phyloP scores from a whole-genome alignment of 2,329 filamentous ascomycete species.

The Dothistroma septosporum region DNA sequence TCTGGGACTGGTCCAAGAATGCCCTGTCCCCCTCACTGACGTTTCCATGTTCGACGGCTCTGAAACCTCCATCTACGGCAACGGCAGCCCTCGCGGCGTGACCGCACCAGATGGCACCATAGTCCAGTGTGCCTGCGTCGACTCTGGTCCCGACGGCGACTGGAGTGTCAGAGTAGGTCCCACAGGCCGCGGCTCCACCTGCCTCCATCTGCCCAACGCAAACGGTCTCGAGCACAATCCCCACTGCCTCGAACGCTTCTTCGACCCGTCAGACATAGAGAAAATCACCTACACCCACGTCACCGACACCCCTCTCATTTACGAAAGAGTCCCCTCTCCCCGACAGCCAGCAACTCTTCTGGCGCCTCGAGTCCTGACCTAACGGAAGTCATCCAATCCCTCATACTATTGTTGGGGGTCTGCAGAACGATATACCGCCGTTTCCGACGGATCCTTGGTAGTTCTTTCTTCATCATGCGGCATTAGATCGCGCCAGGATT shows the following conservation, averaged over 20 bases:
- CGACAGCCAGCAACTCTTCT: constrained; percentile 1
- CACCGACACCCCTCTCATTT: constrained; percentile 2
- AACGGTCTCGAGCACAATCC: constrained; percentile 33
- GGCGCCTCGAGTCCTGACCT: constrained; percentile 11
- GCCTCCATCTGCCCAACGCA: constrained; percentile 26
- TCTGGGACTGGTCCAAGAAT: constrained; percentile 52
- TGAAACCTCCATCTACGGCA: constrained; percentile 37
- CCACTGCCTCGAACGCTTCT: constrained; percentile 33
- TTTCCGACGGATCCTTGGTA: constrained; percentile 46
- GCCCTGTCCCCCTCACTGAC: constrained; percentile 36
- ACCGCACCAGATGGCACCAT: constrained; percentile 41
- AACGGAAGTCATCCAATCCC: constrained; percentile 9
- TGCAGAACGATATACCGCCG: constrained; percentile 42
- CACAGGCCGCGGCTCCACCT: constrained; percentile 32
- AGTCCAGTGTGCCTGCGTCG: constrained; percentile 52
- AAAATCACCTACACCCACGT: constrained; percentile 12
- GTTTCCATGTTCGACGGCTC: constrained; percentile 56
- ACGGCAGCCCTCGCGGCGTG: constrained; percentile 23
- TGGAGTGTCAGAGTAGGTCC: constrained; percentile 47
- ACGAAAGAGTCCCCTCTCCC: neutral
- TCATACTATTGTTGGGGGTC: constrained; percentile 37
- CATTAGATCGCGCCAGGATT: constrained; percentile 43
- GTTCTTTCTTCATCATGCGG: constrained; percentile 48
- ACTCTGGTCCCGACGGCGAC: constrained; percentile 49
- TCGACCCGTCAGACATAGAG: constrained; percentile 1